Percentiles rank a stretch among this genome's conserved stretches.
Conservation (phyloP, 768 basidiomycete species). For the Macrolepiota dolichaula region DNA sequence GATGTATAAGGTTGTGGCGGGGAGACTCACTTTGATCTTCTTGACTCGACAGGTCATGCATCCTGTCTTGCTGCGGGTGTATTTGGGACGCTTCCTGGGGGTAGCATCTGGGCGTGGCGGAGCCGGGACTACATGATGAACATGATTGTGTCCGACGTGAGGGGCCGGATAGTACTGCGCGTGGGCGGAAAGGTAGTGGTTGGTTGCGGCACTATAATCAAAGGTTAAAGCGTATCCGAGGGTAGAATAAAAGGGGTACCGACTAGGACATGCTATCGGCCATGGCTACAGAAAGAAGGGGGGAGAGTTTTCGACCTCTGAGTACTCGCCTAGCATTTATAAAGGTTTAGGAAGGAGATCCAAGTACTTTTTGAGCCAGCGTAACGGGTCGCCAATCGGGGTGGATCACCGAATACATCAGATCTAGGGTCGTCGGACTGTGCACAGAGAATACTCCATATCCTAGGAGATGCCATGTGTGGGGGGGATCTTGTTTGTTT, state of each 20-base stretch:
- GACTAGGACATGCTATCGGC: slow-evolving; percentile 55
- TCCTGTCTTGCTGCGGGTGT: slow-evolving; percentile 91
- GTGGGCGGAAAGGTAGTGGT: slow-evolving; percentile 38
- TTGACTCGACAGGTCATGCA: slow-evolving; percentile 92
- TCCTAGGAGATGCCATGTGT: slow-evolving; percentile 40
- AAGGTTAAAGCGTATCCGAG: slow-evolving; percentile 16
- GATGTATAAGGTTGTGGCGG: not conserved
- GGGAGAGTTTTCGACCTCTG: slow-evolving; percentile 32
- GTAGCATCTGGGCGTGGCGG: slow-evolving; percentile 46
- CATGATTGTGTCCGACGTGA: slow-evolving; percentile 33
- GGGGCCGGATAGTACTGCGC: slow-evolving; percentile 37
- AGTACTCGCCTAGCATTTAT: slow-evolving; percentile 50
- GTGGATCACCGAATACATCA: slow-evolving; percentile 58
- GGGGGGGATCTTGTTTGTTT: slow-evolving; percentile 41
- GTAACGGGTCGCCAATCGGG: slow-evolving; percentile 41
- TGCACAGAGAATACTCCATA: slow-evolving; percentile 43
- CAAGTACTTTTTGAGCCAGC: slow-evolving; percentile 41
- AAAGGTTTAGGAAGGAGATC: slow-evolving; percentile 36
- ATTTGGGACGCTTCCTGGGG: slow-evolving; percentile 83
- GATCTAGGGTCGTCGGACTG: slow-evolving; percentile 59
- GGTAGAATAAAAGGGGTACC: slow-evolving; percentile 23
- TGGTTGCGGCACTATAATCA: slow-evolving; percentile 31
- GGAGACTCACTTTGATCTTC: slow-evolving; percentile 84
- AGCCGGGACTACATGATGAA: slow-evolving; percentile 30
- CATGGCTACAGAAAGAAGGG: slow-evolving; percentile 42